Conservation (phyloP, 139 green algal genomes). For the Chlorella ohadii region DNA sequence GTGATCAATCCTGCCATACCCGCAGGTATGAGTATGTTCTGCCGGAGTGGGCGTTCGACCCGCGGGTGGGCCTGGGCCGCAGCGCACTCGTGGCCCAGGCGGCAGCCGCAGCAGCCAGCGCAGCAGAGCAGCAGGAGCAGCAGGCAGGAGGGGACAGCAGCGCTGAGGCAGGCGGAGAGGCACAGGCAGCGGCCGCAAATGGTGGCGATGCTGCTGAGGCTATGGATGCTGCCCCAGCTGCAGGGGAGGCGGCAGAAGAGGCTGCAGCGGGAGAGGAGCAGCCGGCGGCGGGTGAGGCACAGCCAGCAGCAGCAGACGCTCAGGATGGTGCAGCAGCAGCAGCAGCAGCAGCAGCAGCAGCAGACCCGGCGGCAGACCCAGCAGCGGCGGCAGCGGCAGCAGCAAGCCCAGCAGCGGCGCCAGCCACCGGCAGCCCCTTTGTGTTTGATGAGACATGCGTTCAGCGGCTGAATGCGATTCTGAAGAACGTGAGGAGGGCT, state of each 20-base stretch:
- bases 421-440: conserved; percentile 13
- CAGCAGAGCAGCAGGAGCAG: not conserved
- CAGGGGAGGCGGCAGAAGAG: not conserved
- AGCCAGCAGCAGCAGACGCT: not conserved
- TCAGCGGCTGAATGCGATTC: conserved; percentile 67
- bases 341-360: not conserved
- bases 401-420: not conserved
- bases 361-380: not conserved
- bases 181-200: not conserved
- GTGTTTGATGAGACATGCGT: conserved; percentile 51
- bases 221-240: not conserved
- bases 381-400: not conserved
- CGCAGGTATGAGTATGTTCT: conserved; percentile 96
- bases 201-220: not conserved
- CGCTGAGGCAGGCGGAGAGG: not conserved
- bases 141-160: not conserved
- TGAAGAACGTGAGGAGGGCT: conserved; percentile 44
- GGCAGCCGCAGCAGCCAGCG: not conserved
- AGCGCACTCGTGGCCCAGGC: too few species aligned
- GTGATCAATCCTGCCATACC: not conserved
- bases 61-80: conserved; percentile 1
- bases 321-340: not conserved
- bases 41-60: conserved; percentile 87
- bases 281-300: not conserved
- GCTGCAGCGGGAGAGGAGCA: not conserved